A percentile compares a stretch with the other conserved stretches of the same genome.
phyloP scores from a whole-genome alignment of 805 yeast genomes.

The Saturnispora serradocipensis region DNA sequence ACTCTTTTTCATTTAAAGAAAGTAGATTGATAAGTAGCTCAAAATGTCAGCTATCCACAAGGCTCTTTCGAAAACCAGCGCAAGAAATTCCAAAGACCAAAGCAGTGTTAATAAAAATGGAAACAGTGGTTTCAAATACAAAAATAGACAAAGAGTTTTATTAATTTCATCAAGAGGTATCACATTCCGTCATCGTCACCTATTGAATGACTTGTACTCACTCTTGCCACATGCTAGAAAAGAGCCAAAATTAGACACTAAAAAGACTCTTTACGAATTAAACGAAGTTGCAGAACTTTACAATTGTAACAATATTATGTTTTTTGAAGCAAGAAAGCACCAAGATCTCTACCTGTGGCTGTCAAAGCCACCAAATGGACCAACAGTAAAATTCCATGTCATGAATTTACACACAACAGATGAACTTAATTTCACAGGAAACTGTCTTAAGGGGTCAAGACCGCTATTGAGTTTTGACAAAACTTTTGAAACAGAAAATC shows the following conservation, averaged over 20 bases:
- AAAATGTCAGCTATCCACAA: conserved; percentile 66
- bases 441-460: conserved; percentile 90
- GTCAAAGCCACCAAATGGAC: conserved; percentile 96
- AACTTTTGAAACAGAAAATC: conserved; percentile 61
- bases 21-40: background rate
- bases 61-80: conserved; percentile 32
- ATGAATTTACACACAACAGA: conserved; percentile 95
- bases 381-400: conserved; percentile 85
- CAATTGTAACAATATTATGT: conserved; percentile 91
- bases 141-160: conserved; percentile 81
- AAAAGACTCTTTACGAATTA: conserved; percentile 76
- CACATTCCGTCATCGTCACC: conserved; percentile 90
- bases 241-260: conserved; percentile 92
- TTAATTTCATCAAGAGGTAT: conserved; percentile 92
- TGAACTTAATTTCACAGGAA: conserved; percentile 93
- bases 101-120: conserved; percentile 12
- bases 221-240: conserved; percentile 91
- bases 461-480: conserved; percentile 86
- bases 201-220: conserved; percentile 68
- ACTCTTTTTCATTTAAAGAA: background rate
- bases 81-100: conserved; percentile 27
- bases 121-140: conserved; percentile 43
- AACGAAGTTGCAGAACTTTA: conserved; percentile 95
- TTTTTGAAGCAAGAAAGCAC: conserved; percentile 94
- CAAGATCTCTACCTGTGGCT: conserved; percentile 92